A percentile compares a stretch with the other conserved stretches of the same genome.
phyloP scores from a whole-genome alignment of 2,329 filamentous ascomycete genomes.

The Aureobasidium sp. region DNA sequence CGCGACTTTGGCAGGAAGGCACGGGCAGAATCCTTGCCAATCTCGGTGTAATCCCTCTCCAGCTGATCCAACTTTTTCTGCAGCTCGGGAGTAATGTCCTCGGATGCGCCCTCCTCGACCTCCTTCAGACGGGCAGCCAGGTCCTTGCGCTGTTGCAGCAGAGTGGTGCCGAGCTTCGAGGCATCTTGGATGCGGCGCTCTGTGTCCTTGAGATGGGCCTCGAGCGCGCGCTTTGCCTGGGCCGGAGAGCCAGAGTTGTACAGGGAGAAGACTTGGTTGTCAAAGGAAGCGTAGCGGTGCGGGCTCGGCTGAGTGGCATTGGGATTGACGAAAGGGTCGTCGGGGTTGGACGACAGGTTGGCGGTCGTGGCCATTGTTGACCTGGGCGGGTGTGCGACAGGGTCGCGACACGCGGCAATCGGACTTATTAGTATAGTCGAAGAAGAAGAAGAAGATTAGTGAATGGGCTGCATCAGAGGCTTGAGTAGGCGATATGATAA shows the following conservation, averaged over 20 bases:
- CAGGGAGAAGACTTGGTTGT: conserved; percentile 70
- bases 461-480: conserved; percentile 10
- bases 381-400: neutral
- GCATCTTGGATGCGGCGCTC: conserved; percentile 87
- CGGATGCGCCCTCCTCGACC: conserved; percentile 68
- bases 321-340: conserved; percentile 10
- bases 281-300: conserved; percentile 76
- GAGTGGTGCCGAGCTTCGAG: conserved; percentile 76
- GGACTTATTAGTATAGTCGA: neutral
- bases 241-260: conserved; percentile 70
- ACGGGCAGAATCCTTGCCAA: conserved; percentile 80
- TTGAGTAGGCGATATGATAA: neutral
- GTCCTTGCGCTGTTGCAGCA: conserved; percentile 80
- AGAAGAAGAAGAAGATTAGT: neutral
- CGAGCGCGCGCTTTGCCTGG: conserved; percentile 80
- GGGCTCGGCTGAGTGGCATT: conserved; percentile 21
- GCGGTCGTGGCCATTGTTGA: conserved; percentile 7
- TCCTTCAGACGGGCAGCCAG: conserved; percentile 76
- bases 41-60: conserved; percentile 91
- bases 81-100: conserved; percentile 72
- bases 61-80: conserved; percentile 77
- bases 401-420: conserved; percentile 4
- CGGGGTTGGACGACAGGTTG: neutral
- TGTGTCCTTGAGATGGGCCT: conserved; percentile 88
- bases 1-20: conserved; percentile 79